phyloP scores from a whole-genome alignment of 192 early-diverging fungal genomes.

The Obelidium mucronatum region DNA sequence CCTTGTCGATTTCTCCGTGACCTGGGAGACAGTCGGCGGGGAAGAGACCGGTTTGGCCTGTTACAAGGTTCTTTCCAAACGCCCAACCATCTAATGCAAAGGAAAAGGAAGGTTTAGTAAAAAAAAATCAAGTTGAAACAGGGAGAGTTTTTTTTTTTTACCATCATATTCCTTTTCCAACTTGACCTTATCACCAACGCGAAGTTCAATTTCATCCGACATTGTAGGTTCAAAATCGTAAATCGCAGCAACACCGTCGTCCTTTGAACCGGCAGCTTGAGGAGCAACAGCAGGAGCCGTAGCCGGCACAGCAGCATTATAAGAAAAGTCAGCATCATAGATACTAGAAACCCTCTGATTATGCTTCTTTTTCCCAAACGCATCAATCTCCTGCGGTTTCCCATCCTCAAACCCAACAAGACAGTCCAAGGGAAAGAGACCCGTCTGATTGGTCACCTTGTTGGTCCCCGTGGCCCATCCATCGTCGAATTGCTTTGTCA shows the following conservation, averaged over 20 bases:
- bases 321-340: constrained; percentile 15
- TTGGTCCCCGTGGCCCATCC: constrained; percentile 30
- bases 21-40: constrained; percentile 54
- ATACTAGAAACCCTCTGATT: constrained; percentile 21
- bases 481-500: constrained; percentile 14
- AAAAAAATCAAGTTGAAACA: too few species aligned
- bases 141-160: too few species aligned
- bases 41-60: constrained; percentile 53
- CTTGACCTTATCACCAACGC: constrained; percentile 18
- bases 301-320: neutral
- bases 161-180: constrained; percentile 7
- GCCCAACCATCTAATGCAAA: constrained; percentile 64
- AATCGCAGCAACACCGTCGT: neutral
- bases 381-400: neutral
- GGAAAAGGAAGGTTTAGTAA: constrained; percentile 21
- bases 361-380: too few species aligned
- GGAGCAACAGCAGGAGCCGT: neutral
- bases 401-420: neutral
- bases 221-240: constrained; percentile 19
- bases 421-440: constrained; percentile 17
- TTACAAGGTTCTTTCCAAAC: constrained; percentile 55
- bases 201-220: constrained; percentile 28
- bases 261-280: neutral
- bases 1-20: neutral
- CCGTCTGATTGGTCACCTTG: constrained; percentile 15